Evolutionary conservation across 352 stramenopile species (phyloP).

Genomic region (Phytophthora sp.): DNA sequence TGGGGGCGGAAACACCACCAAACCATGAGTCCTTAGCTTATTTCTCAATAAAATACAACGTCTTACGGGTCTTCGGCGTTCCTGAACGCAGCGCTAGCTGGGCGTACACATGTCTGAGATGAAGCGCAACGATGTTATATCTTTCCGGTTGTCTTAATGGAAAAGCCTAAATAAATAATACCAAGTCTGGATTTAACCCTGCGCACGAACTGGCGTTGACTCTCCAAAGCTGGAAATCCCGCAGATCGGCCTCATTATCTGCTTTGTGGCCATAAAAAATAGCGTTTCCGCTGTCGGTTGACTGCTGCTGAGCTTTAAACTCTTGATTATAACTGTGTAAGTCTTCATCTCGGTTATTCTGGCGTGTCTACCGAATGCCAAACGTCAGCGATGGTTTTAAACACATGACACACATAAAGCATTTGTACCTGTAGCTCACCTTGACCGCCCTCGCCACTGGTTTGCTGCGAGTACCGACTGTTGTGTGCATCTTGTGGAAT

Average conservation of each 20-base stretch:
- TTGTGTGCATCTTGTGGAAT: background rate
- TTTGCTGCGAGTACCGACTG: constrained; percentile 1
- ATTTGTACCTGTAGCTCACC: constrained; percentile 18
- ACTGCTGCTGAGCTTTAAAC: constrained; percentile 9
- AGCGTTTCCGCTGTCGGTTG: background rate
- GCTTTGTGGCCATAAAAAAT: background rate
- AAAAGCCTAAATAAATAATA: constrained; percentile 7
- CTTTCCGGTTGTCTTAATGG: background rate
- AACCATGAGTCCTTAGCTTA: constrained; percentile 10
- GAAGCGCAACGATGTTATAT: constrained; percentile 5
- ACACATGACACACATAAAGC: background rate
- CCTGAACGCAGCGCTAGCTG: constrained; percentile 1
- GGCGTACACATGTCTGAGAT: constrained; percentile 16
- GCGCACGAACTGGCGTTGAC: constrained; percentile 7
- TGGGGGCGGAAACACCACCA: constrained; percentile 1
- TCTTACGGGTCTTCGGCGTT: constrained; percentile 18
- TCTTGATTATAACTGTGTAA: background rate
- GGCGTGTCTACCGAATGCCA: background rate
- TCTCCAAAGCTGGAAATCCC: constrained; percentile 15
- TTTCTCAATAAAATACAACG: background rate
- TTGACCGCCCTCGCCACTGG: background rate
- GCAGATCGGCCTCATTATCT: constrained; percentile 2
- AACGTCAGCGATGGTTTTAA: constrained; percentile 1
- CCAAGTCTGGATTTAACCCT: constrained; percentile 17
- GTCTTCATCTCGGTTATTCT: constrained; percentile 10